Evolutionary conservation across 371 early-diverging fungal species (phyloP), one percentile per base, ranked within the genome.

Genomic region (Mortierella sp.): DNA sequence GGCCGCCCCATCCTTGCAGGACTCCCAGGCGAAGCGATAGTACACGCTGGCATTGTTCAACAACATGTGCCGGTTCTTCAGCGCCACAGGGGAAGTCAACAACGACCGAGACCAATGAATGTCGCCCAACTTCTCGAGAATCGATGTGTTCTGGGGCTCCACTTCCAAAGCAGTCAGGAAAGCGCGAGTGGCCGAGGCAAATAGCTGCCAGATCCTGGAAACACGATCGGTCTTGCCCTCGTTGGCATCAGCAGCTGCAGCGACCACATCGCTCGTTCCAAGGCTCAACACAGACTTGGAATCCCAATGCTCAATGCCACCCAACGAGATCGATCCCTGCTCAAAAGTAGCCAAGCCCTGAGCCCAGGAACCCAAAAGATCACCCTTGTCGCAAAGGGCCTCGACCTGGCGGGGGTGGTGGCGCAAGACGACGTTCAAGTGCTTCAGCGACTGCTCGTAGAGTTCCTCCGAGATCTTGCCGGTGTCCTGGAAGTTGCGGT

Each of bases 361-460:
- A 11, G 92, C 94, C 88, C 90, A 94, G 0, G 91, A 83, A 10
- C 91, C 90, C 76, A 92, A 80, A 0, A 94, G 79, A 89, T 95
- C 95, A 4, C 93, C 95, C 63, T 91, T 90, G 78, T 94, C 95
- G 76, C 95, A 94, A 72, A 92, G 80, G 1, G 95, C 94, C 81
- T 94, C 95, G 6, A 93, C 93, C 81, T 93, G 88, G 3, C 87
- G 86, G 4, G 88, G 82, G 51, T 93, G 91, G 16, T 84, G 75
- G 27, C 86, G 85, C 65, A 94, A 78, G 18, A 94, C 88, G 14
- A 83, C 83, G 46, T 94, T 90, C 79, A 94, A 77, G 43, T 89
- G 80, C 51, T 89, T 89, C 21, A 93, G 72, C 8, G 94, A 88
- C 18, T 80, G 74, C 49, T 90, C 89, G 70, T 92, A 93, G 4